Percentiles rank a stretch among this genome's conserved stretches.
Evolutionary conservation across 2,329 filamentous ascomycete species (phyloP).

Genomic region (Aspergillus jensenii): DNA sequence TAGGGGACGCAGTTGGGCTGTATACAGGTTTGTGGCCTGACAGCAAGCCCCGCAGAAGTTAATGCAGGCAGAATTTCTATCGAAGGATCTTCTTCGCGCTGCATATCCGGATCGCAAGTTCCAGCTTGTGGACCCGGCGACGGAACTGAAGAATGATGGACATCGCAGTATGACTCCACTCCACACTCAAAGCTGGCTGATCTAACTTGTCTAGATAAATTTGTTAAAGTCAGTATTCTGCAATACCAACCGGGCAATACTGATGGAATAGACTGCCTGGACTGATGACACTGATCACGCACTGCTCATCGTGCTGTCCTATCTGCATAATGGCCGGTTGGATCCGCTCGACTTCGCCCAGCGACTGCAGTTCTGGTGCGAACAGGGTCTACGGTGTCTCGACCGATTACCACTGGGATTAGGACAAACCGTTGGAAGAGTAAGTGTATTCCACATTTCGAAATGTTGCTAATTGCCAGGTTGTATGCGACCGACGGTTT

Average conservation of each 20-base stretch:
- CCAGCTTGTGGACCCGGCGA: background rate
- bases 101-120: background rate
- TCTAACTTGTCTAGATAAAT: background rate
- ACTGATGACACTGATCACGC: background rate
- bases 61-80: background rate
- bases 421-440: background rate
- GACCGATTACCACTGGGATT: background rate
- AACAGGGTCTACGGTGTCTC: constrained; percentile 3
- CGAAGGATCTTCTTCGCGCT: background rate
- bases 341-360: background rate
- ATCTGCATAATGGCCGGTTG: background rate
- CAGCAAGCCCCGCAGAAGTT: background rate
- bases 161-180: background rate
- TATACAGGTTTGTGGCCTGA: background rate
- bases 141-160: background rate
- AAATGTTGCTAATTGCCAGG: background rate
- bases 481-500: background rate
- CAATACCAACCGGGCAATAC: background rate
- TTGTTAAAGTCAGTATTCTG: background rate
- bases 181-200: background rate
- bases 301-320: background rate
- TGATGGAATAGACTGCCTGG: background rate
- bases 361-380: constrained; percentile 2
- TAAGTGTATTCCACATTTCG: accelerated
- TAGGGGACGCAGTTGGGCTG: background rate